phyloP scores from a whole-genome alignment of 768 basidiomycete genomes.

The Rhizopogon vinicolor region DNA sequence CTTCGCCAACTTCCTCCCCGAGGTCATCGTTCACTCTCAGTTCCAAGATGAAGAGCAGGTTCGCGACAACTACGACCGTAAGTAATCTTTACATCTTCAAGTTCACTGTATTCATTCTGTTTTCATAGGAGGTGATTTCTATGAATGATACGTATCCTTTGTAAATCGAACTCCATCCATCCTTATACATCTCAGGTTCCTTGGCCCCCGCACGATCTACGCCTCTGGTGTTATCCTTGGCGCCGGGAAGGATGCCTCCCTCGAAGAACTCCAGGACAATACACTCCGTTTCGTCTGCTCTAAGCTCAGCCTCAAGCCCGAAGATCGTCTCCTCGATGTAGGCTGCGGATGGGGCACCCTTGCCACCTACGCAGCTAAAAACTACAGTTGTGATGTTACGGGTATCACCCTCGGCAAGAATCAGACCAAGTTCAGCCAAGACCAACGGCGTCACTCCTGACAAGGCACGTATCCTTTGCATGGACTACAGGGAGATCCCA shows the following conservation, averaged over 20 bases:
- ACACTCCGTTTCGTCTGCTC: slow-evolving; percentile 93
- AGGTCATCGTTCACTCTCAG: no score
- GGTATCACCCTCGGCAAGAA: slow-evolving; percentile 91
- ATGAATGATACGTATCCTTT: slow-evolving; percentile 43
- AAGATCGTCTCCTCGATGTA: slow-evolving; percentile 79
- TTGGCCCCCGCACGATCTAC: slow-evolving; percentile 96
- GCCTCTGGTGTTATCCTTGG: slow-evolving; percentile 87
- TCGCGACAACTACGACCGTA: slow-evolving; percentile 91
- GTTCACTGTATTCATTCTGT: not conserved
- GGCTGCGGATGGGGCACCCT: slow-evolving; percentile 98
- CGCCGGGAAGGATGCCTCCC: slow-evolving; percentile 66
- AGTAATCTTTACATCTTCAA: slow-evolving; percentile 18
- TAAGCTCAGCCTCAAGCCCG: no score
- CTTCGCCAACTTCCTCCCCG: no score
- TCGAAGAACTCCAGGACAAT: slow-evolving; percentile 97
- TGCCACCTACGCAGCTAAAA: slow-evolving; percentile 91
- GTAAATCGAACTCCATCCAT: not conserved
- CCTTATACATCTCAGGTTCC: slow-evolving; percentile 53
- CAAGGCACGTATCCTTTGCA: no score
- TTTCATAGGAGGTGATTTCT: slow-evolving; percentile 83
- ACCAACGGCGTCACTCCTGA: slow-evolving; percentile 77
- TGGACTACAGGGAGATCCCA: no score
- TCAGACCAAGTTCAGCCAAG: slow-evolving; percentile 82
- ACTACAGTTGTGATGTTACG: slow-evolving; percentile 94
- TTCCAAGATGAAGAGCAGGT: slow-evolving; percentile 90